These are phyloP conservation scores for Cryphonectria radicalis DNA, from an alignment of 2,329 filamentous ascomycete species.

Conservation along the genomic window DNA sequence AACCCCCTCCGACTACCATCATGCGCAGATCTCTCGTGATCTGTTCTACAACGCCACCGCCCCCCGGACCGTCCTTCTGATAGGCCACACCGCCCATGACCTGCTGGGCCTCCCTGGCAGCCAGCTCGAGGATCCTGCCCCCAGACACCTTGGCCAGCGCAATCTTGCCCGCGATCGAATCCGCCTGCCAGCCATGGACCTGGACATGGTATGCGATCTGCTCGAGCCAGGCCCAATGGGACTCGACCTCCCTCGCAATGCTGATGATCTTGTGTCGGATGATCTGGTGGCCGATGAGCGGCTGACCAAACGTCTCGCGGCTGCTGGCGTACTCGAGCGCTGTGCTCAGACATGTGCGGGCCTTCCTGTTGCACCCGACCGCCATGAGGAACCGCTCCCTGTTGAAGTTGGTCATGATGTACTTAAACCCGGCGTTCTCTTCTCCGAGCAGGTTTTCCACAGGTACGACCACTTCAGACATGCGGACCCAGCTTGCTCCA, in stretches of 20 bases:
- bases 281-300: constrained; percentile 58
- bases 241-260: constrained; percentile 60
- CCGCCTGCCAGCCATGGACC: constrained; percentile 28
- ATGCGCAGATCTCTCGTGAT: constrained; percentile 54
- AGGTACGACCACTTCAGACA: constrained; percentile 58
- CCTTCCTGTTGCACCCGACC: constrained; percentile 57
- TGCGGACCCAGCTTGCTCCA: constrained; percentile 59
- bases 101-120: constrained; percentile 54
- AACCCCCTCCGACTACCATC: constrained; percentile 55
- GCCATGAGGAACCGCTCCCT: constrained; percentile 61
- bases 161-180: constrained; percentile 36
- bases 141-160: constrained; percentile 48
- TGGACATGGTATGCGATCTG: constrained; percentile 58
- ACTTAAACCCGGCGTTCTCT: constrained; percentile 56
- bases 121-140: constrained; percentile 50
- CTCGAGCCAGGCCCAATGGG: constrained; percentile 61
- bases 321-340: constrained; percentile 53
- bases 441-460: constrained; percentile 54
- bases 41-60: constrained; percentile 51
- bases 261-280: constrained; percentile 61
- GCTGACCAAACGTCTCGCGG: constrained; percentile 59
- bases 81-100: constrained; percentile 54
- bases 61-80: constrained; percentile 43
- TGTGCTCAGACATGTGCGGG: constrained; percentile 56
- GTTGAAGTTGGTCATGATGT: constrained; percentile 52